Base-by-base conservation (phyloP, 2,329 filamentous ascomycete species). In the Cadophora sp. region DNA sequence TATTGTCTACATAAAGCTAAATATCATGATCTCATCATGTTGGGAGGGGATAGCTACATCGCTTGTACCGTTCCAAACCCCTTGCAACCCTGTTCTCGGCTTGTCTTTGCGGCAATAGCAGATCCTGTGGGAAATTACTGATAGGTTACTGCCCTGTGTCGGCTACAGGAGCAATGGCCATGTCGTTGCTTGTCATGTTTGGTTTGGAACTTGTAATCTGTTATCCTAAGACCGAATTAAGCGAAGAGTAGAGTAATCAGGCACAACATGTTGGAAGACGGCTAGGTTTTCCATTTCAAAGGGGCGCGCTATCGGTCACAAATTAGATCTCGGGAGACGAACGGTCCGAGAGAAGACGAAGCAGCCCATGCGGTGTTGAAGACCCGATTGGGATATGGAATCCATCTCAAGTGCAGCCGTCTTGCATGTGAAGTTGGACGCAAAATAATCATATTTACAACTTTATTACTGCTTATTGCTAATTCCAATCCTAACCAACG, bases 401-500 rank as follows among this genome's bases (percentile, higher is more conserved):
- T n/a, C 34, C 34, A 37, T 37, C 7, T 8, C 34, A 37, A 12
- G 14, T 14, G 16, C 11, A 43, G 19, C 40, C 40, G 12, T 37
- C 34, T 11, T 37, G 8, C 40, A 43, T 16, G 40, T 43, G 14
- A 11, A 16, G 40, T 14, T 43, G 12, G 31, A 34, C 31, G 11
- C 40, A 43, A 43, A 19, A 43, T 16, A 14, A 43, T 16, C 40
- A 43, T 19, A 43, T 43, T 16, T 19, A 43, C 12, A 34, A 5
- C 5, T 34, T 43, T 43, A 58, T 58, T 58, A 37, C 12, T 58
- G 3, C 3, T 40, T 58, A 37, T 22, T 24, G 29, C 19, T 22
- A 40, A 58, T 16, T 37, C 5, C n/a, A 37, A 16, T 31, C 55
- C 55, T 29, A 37, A 58, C 55, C 55, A 37, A 58, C 55, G 55